Evolutionary conservation across 139 green algal species (phyloP).

Genomic region (Diplosphaera chodatii): DNA sequence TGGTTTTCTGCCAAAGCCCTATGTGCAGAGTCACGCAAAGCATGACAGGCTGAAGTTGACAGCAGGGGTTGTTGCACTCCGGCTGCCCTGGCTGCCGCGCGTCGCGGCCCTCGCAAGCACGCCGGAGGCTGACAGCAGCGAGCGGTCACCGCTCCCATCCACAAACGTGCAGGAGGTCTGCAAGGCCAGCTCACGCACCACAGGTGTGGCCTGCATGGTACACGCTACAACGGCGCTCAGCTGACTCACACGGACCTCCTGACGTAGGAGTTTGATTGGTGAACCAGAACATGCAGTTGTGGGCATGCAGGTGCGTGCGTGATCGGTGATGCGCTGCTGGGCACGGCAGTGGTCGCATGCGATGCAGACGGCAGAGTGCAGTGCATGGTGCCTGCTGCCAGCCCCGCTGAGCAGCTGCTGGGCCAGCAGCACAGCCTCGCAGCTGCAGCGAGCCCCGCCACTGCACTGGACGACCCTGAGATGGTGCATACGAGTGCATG

Average conservation of each 20-base stretch:
- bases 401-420: neutral
- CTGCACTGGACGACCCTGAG: neutral
- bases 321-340: conserved; percentile 24
- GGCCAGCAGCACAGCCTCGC: too few relatives aligned
- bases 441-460: too few relatives aligned
- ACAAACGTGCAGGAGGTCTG: neutral
- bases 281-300: too few relatives aligned
- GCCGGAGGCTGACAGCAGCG: neutral
- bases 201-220: too few relatives aligned
- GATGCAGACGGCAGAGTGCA: conserved; percentile 1
- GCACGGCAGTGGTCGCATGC: conserved; percentile 18
- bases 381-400: conserved; percentile 9
- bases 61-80: conserved; percentile 14
- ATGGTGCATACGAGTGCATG: neutral
- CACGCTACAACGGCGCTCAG: too few relatives aligned
- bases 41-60: neutral
- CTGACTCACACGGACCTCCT: too few relatives aligned
- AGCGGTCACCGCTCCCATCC: neutral
- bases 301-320: neutral
- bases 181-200: too few relatives aligned
- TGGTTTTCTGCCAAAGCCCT: too few relatives aligned
- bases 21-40: too few relatives aligned
- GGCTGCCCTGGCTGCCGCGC: conserved; percentile 30
- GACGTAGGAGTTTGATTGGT: too few relatives aligned
- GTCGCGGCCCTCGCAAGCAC: conserved; percentile 7